Conservation (phyloP, 257 asterid genomes). For the Scutellaria galericulata region DNA sequence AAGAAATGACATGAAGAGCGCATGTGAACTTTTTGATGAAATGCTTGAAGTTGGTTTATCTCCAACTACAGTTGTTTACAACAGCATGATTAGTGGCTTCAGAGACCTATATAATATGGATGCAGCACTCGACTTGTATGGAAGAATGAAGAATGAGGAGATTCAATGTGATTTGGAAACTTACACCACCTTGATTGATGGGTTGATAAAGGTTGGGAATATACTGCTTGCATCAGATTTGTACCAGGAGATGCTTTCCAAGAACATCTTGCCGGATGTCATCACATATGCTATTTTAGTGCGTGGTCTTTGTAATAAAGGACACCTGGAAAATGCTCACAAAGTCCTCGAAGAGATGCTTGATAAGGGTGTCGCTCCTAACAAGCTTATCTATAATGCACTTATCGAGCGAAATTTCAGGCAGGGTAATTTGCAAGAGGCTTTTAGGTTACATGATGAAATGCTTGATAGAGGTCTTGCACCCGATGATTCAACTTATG, state of each 20-base stretch:
- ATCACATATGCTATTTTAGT: conserved; percentile 66
- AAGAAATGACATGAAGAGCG: conserved; percentile 68
- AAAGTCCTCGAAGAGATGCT: conserved; percentile 69
- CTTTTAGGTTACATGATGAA: conserved; percentile 81
- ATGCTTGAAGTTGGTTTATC: conserved; percentile 65
- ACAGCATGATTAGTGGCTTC: conserved; percentile 80
- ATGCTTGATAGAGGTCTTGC: conserved; percentile 80
- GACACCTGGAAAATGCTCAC: conserved; percentile 67
- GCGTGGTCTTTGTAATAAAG: conserved; percentile 74
- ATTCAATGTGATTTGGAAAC: conserved; percentile 66
- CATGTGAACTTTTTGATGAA: conserved; percentile 67
- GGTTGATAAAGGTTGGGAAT: conserved; percentile 65
- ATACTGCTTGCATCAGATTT: conserved; percentile 56
- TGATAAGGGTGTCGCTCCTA: conserved; percentile 55
- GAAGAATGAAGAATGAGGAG: conserved; percentile 63
- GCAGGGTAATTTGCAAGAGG: conserved; percentile 80
- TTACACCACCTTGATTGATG: conserved; percentile 84
- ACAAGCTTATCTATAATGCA: conserved; percentile 62
- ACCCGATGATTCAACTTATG: conserved; percentile 65
- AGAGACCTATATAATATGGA: conserved; percentile 64
- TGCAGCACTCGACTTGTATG: conserved; percentile 54
- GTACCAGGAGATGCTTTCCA: conserved; percentile 74
- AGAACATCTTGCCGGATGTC: conserved; percentile 67
- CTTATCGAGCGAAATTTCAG: conserved; percentile 70
- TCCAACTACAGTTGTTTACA: conserved; percentile 66